Base-by-base conservation (phyloP, 2,329 filamentous ascomycete species). In the Orbilia brochopaga region DNA sequence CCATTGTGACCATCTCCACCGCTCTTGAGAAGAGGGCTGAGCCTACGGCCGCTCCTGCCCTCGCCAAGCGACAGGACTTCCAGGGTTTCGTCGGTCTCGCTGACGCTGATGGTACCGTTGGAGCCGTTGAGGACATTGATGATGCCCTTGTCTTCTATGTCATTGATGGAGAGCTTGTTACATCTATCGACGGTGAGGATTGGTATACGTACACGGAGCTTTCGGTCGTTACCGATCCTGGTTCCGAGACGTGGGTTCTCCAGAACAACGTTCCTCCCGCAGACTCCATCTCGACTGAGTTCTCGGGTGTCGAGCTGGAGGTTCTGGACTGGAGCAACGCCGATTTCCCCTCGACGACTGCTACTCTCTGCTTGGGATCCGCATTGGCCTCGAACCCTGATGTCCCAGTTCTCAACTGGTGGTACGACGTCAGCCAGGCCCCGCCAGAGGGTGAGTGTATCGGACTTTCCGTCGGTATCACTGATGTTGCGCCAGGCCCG, bases 201-300 rank as follows among this genome's bases (percentile, higher is more conserved):
- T 64, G 48, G 59, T 70, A 64, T 24, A 70, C 66, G 13, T 70
- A 51, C n/a, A 70, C 66, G 6, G 66, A 70, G 32, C 44, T 44
- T 7, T 42, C 66, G 1, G 63, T 64, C 19, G 27, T 70, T 42
- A 59, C 35, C 1, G 66, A 64, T 21, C 51, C 65, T 46, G 66
- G 66, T 50, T 70, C 50, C 24, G 66, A 70, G 21, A 59, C 59
- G 13, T 70, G 66, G 66, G 48, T 70, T 15, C 54, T 70, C 32
- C 58, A 70, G 37, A 37, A 24, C 13, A 59, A 24, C 8, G 35
- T 53, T 19, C 66, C 66, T 13, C 53, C n/a, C 2, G 5, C 48
- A 0, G 66, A 44, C 48, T 63, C 58, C 19, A 70, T 70, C n/a
- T 51, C 66, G 7, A 70, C 66, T 10, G 66, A 63, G 21, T 70